Base-by-base conservation (phyloP, 305 asterid genomes). In the Fraxinus platypoda region DNA sequence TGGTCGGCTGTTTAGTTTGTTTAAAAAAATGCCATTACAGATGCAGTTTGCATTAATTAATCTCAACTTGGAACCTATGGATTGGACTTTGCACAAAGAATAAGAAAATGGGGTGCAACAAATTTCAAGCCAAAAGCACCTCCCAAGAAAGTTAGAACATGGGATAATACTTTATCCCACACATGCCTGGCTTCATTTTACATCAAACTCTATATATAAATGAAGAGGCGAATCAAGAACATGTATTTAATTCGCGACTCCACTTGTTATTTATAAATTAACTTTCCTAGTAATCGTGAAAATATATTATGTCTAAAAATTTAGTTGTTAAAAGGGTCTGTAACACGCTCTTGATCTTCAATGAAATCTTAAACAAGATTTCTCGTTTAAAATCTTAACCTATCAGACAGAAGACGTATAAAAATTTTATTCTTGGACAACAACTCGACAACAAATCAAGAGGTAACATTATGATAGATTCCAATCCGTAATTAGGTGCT, bases 1-100 rank as follows among this genome's bases (percentile, higher is more conserved):
- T 82, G 91, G 91, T 84, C 89, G 89, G 91, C 88, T 84, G 79
- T 76, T 83, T 79, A 83, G 57, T 38, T 31, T 35, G 23, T 28
- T 28, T 85, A 31, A 81, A 87, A 59, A 81, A 85, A 78, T 71
- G 57, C 75, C 80, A 86, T 86, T 83, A 81, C 70, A 46, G 82
- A 83, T 76, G 85, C 86, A 78, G 84, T 83, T 84, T 83, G 82
- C 74, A 84, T 80, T 79, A 86, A 85, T 81, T 84, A 88, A 83
- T 77, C 86, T 33, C 87, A 86, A 88, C 64, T 80, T 83, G 84
- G 9, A 85, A 83, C 82, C 79, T 74, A 83, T 25, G 76, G 52
- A 79, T 79, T 79, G 73, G 85, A 82, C 82, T 76, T 81, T 38
- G 37, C 72, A 79, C 37, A 74, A 77, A 13, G 26, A 66, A 21